phyloP scores from a whole-genome alignment of 73 alveolate genomes.

The Paramecium caudatum region DNA sequence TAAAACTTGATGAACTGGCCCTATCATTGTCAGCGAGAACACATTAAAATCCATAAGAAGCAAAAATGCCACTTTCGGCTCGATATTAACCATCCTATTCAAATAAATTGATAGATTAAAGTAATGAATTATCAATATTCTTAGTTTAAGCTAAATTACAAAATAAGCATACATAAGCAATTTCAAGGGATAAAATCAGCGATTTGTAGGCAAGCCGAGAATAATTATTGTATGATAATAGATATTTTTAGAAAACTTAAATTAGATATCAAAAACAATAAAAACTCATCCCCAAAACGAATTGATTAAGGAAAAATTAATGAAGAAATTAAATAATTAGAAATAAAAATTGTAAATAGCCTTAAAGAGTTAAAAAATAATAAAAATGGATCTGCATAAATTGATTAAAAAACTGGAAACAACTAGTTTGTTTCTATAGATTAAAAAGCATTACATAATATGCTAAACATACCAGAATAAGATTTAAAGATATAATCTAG shows the following conservation, averaged over 20 bases:
- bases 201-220: constrained; percentile 9
- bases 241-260: not conserved
- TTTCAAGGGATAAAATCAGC: not conserved
- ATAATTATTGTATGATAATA: not conserved
- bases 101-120: constrained; percentile 36
- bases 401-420: not conserved
- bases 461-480: not conserved
- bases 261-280: constrained; percentile 17
- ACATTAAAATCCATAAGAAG: constrained; percentile 53
- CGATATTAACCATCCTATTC: constrained; percentile 42
- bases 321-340: constrained; percentile 52
- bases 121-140: not conserved
- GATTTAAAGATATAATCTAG: too few relatives aligned
- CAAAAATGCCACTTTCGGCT: constrained; percentile 61
- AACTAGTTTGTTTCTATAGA: constrained; percentile 33
- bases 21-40: constrained; percentile 45
- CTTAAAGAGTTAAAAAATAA: not conserved
- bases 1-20: constrained; percentile 48
- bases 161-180: constrained; percentile 36
- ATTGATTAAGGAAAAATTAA: not conserved
- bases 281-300: not conserved
- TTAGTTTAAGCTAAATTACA: constrained; percentile 7
- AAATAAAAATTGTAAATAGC: constrained; percentile 34
- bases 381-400: not conserved
- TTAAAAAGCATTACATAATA: constrained; percentile 34